Percentiles rank a stretch among this genome's conserved stretches.
Evolutionary conservation across 2,329 filamentous ascomycete species (phyloP).

Genomic region (Ilyonectria destructans): DNA sequence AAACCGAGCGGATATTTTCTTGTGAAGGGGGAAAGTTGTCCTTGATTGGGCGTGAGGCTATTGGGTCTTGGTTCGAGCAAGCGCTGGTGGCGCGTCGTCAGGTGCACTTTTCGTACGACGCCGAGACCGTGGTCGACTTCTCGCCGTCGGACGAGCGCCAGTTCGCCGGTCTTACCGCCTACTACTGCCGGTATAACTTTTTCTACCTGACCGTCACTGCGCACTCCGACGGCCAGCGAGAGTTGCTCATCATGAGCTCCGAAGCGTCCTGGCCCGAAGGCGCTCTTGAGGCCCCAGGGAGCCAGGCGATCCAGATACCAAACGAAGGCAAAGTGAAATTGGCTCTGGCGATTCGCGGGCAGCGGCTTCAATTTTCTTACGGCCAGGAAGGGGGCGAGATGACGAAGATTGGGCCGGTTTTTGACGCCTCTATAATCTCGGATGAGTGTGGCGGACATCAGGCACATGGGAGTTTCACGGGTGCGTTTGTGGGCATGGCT

Average conservation of each 20-base stretch:
- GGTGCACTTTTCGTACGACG: constrained; percentile 74
- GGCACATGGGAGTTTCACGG: constrained; percentile 75
- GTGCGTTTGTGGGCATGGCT: constrained; percentile 72
- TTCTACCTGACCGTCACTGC: constrained; percentile 76
- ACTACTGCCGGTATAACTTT: constrained; percentile 77
- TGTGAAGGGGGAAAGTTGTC: constrained; percentile 59
- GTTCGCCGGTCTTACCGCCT: constrained; percentile 74
- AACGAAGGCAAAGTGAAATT: constrained; percentile 70
- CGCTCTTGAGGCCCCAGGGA: constrained; percentile 61
- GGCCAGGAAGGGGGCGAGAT: constrained; percentile 63
- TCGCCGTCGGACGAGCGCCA: constrained; percentile 71
- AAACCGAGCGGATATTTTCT: constrained; percentile 68
- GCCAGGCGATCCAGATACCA: constrained; percentile 65
- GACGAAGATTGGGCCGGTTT: constrained; percentile 68
- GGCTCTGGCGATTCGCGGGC: constrained; percentile 67
- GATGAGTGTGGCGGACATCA: constrained; percentile 77
- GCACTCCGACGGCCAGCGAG: constrained; percentile 69
- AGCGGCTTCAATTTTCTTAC: constrained; percentile 71
- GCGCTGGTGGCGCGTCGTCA: constrained; percentile 70
- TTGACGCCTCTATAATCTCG: constrained; percentile 72
- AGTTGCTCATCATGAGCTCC: constrained; percentile 71
- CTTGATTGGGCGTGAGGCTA: constrained; percentile 66
- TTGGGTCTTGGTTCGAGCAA: constrained; percentile 74
- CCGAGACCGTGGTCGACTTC: constrained; percentile 71
- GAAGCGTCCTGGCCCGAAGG: constrained; percentile 71